A percentile compares a stretch with the other conserved stretches of the same genome.
Evolutionary conservation across 2,329 filamentous ascomycete species (phyloP).

Genomic region (Trichocomaceae sp.): DNA sequence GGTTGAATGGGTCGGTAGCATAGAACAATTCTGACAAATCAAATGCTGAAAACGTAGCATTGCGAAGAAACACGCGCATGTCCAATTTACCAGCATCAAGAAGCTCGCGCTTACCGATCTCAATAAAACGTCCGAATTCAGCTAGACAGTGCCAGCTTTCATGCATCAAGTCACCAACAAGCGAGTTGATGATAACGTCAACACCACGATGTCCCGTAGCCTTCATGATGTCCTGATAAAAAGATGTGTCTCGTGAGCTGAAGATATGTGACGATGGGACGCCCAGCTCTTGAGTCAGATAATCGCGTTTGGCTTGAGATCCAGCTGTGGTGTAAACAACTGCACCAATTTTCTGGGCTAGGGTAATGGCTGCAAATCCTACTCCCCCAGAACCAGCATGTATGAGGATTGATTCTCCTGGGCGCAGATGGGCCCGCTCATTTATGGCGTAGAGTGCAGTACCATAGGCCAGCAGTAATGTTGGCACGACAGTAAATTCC

Average conservation of each 20-base stretch:
- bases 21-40: too few species aligned
- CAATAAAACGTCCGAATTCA: slow-evolving; percentile 39
- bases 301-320: slow-evolving; percentile 11
- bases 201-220: slow-evolving; percentile 16
- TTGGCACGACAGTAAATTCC: background rate
- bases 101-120: slow-evolving; percentile 45
- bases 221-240: background rate
- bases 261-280: slow-evolving; percentile 17
- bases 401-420: slow-evolving; percentile 8
- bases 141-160: slow-evolving; percentile 14
- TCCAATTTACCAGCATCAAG: too few species aligned
- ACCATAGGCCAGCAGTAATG: background rate
- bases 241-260: slow-evolving; percentile 13
- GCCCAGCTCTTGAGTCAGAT: slow-evolving; percentile 12
- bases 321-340: slow-evolving; percentile 15
- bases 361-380: slow-evolving; percentile 16
- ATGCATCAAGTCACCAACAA: slow-evolving; percentile 14
- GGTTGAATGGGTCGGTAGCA: too few species aligned
- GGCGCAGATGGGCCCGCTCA: background rate
- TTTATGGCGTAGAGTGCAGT: background rate
- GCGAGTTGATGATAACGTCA: slow-evolving; percentile 17
- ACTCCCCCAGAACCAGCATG: slow-evolving; percentile 18
- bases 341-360: slow-evolving; percentile 18
- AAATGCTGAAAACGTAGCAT: too few species aligned
- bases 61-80: too few species aligned